Percentiles rank a stretch among this genome's conserved stretches.
These are phyloP conservation scores for Diplodia intermedia DNA, from an alignment of 2,329 filamentous ascomycete genomes.

Conservation along the genomic window DNA sequence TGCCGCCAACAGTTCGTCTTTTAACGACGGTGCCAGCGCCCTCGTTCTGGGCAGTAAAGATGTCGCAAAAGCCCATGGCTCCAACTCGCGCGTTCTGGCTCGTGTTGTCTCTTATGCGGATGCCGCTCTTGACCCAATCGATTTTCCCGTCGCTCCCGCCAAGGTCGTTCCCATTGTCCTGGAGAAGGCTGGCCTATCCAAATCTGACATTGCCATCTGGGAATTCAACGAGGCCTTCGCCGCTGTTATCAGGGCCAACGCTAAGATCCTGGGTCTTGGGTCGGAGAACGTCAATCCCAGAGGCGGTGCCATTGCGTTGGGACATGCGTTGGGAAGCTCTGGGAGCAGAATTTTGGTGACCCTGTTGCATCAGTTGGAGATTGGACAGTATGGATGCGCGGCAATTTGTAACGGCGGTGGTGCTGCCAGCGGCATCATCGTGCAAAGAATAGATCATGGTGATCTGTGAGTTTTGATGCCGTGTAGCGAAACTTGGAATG, in stretches of 20 bases:
- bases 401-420: slow-evolving; percentile 98
- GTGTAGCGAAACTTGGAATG: background rate
- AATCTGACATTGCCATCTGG: slow-evolving; percentile 92
- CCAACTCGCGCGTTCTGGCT: slow-evolving; percentile 81
- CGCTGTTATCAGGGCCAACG: slow-evolving; percentile 91
- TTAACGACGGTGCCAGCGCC: slow-evolving; percentile 94
- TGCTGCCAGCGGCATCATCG: slow-evolving; percentile 87
- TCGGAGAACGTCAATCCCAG: slow-evolving; percentile 83
- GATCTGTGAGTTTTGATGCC: slow-evolving; percentile 40
- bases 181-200: slow-evolving; percentile 85
- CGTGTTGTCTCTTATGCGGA: slow-evolving; percentile 86
- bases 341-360: slow-evolving; percentile 91
- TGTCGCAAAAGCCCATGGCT: slow-evolving; percentile 79
- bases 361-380: slow-evolving; percentile 86
- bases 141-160: slow-evolving; percentile 92
- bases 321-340: slow-evolving; percentile 91
- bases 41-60: slow-evolving; percentile 83
- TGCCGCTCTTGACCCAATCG: slow-evolving; percentile 86
- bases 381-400: slow-evolving; percentile 91
- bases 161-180: slow-evolving; percentile 92
- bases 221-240: slow-evolving; percentile 99
- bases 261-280: slow-evolving; percentile 85
- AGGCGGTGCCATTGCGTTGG: slow-evolving; percentile 89
- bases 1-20: slow-evolving; percentile 89
- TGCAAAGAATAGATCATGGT: slow-evolving; percentile 71